phyloP scores from a whole-genome alignment of 768 basidiomycete genomes.

The Xerocomus potaroensis region DNA sequence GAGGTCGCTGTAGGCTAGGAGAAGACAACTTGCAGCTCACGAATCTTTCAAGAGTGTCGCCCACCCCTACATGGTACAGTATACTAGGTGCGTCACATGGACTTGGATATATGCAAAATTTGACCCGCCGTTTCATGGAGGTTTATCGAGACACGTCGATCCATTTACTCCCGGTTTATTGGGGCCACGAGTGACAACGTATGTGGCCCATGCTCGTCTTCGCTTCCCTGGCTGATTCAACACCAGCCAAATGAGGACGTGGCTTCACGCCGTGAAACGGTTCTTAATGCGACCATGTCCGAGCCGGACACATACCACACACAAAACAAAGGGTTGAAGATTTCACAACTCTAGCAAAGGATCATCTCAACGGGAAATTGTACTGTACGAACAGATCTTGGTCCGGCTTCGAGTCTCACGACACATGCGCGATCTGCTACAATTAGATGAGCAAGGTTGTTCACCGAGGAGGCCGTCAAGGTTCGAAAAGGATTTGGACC shows the following conservation, averaged over 20 bases:
- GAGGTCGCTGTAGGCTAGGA: conserved; percentile 50
- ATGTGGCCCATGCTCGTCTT: background rate
- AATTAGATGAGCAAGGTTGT: conserved; percentile 44
- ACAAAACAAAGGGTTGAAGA: conserved; percentile 74
- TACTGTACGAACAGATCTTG: conserved; percentile 68
- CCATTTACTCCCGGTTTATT: conserved; percentile 61
- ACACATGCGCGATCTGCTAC: conserved; percentile 44
- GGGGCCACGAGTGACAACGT: conserved; percentile 42
- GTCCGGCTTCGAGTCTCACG: conserved; percentile 56
- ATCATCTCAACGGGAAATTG: conserved; percentile 80
- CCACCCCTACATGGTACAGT: conserved; percentile 67
- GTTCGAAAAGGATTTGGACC: conserved; percentile 69
- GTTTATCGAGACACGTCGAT: conserved; percentile 74
- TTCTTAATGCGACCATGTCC: conserved; percentile 83
- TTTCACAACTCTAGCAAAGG: conserved; percentile 51
- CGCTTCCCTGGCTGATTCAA: conserved; percentile 3
- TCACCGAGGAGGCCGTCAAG: conserved; percentile 65
- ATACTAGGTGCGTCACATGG: conserved; percentile 50
- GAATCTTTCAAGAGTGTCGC: conserved; percentile 73
- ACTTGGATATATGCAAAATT: background rate
- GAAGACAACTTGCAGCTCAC: conserved; percentile 68
- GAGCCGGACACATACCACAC: conserved; percentile 79
- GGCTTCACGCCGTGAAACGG: conserved; percentile 77
- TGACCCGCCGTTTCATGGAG: conserved; percentile 38
- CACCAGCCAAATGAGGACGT: conserved; percentile 57